A percentile compares a stretch with the other conserved stretches of the same genome.
phyloP scores from a whole-genome alignment of 192 early-diverging fungal species.

The Geranomyces michiganensis region DNA sequence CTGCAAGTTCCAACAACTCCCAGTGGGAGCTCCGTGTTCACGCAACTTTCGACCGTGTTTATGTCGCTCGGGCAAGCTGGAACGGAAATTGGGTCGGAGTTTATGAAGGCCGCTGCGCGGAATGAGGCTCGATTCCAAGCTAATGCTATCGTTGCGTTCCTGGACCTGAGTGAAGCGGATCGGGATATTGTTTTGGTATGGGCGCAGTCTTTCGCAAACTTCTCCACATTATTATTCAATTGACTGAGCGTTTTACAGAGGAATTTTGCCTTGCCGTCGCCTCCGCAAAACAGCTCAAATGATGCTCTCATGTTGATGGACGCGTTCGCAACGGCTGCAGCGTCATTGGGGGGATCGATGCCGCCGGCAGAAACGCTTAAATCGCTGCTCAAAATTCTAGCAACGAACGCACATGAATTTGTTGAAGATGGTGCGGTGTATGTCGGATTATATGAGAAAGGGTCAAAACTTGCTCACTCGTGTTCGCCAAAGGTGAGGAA shows the following conservation, averaged over 20 bases:
- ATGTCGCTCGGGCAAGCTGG: too few species aligned
- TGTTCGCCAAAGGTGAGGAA: conserved; percentile 34
- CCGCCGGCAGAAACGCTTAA: conserved; percentile 5
- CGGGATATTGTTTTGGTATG: background rate
- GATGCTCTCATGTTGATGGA: background rate
- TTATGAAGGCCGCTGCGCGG: background rate
- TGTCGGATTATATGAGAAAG: conserved; percentile 14
- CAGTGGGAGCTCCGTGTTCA: too few species aligned
- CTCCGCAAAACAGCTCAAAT: background rate
- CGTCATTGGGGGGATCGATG: background rate
- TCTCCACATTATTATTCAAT: too few species aligned
- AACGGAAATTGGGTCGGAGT: too few species aligned
- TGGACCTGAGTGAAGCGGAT: background rate
- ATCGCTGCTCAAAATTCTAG: conserved; percentile 13
- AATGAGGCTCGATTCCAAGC: background rate
- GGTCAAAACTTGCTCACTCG: conserved; percentile 32
- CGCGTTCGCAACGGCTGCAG: background rate
- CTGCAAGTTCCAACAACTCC: background rate
- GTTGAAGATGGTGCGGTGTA: conserved; percentile 9
- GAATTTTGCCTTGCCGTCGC: conserved; percentile 6
- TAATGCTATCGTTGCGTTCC: background rate
- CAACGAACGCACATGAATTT: conserved; percentile 28
- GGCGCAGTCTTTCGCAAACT: too few species aligned
- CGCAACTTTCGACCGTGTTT: too few species aligned
- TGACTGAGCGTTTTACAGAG: background rate